Conservation (phyloP, 2,329 filamentous ascomycete genomes). For the Ophiostoma triangulosporum region DNA sequence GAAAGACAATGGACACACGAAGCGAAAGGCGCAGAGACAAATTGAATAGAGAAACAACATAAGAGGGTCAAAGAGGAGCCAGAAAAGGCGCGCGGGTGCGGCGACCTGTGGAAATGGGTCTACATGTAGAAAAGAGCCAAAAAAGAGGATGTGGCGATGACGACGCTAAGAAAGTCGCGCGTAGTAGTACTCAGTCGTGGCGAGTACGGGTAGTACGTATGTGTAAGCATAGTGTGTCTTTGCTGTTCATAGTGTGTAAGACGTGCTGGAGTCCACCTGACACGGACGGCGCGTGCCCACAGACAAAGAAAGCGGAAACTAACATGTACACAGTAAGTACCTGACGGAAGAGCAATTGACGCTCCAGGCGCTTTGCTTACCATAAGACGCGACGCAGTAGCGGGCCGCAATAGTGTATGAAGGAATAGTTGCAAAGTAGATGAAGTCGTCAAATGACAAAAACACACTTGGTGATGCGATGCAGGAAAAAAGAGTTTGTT, state of each 20-base stretch:
- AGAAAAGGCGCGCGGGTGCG: background rate
- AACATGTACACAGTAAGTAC: background rate
- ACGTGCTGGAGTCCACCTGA: conserved; percentile 1
- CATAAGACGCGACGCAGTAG: background rate
- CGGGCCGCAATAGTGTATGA: background rate
- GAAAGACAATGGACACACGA: background rate
- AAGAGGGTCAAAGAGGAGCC: background rate
- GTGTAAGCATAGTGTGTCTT: background rate
- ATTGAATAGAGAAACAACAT: background rate
- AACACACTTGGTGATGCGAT: background rate
- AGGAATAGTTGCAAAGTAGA: background rate
- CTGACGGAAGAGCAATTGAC: background rate
- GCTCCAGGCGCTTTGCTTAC: background rate
- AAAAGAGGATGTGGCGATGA: conserved; percentile 8
- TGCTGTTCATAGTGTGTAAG: background rate
- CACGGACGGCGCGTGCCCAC: conserved; percentile 1
- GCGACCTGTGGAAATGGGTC: background rate
- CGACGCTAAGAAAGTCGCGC: conserved; percentile 9
- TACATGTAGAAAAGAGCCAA: background rate
- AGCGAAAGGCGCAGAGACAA: background rate
- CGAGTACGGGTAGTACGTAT: too few species aligned
- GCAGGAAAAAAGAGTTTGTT: background rate
- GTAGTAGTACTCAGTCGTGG: background rate
- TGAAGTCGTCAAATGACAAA: background rate
- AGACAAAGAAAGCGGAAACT: background rate